These are phyloP conservation scores for Lolium rigidum DNA, from an alignment of 176 grass and related monocot species.

Conservation along the genomic window DNA sequence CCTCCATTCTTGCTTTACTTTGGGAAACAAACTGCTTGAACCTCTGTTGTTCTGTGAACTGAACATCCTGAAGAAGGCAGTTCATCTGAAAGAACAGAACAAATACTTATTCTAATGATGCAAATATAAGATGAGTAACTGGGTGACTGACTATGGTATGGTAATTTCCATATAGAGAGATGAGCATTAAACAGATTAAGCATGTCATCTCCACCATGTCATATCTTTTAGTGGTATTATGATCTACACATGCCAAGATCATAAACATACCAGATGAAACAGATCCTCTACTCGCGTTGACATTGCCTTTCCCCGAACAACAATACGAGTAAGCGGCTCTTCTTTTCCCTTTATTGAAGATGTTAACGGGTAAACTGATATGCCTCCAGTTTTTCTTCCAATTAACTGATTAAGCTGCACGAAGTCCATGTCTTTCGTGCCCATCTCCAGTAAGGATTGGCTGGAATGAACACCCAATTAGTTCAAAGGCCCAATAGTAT, in stretches of 20 bases:
- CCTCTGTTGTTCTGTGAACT: constrained; percentile 92
- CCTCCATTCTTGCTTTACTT: constrained; percentile 99
- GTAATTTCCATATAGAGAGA: neutral
- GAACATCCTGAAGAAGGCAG: constrained; percentile 95
- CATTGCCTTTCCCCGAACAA: constrained; percentile 94
- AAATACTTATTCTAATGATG: constrained; percentile 26
- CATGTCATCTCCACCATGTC: constrained; percentile 16
- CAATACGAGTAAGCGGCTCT: constrained; percentile 85
- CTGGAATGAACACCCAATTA: constrained; percentile 57
- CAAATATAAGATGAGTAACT: constrained; percentile 19
- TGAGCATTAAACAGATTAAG: constrained; percentile 38
- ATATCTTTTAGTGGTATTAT: constrained; percentile 17
- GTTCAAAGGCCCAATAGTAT: constrained; percentile 32
- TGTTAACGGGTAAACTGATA: constrained; percentile 97
- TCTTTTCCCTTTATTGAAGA: constrained; percentile 80
- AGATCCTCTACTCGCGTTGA: constrained; percentile 77
- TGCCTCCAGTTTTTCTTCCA: constrained; percentile 98
- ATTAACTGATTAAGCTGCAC: constrained; percentile 98
- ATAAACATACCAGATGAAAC: constrained; percentile 84
- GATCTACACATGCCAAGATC: constrained; percentile 27
- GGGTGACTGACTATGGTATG: constrained; percentile 14
- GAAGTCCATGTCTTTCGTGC: constrained; percentile 99
- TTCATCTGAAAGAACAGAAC: constrained; percentile 71
- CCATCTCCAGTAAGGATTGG: constrained; percentile 99
- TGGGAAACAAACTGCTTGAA: constrained; percentile 99